Evolutionary conservation across 768 basidiomycete species (phyloP).

Genomic region (Rubroboletus pulcherrimus): DNA sequence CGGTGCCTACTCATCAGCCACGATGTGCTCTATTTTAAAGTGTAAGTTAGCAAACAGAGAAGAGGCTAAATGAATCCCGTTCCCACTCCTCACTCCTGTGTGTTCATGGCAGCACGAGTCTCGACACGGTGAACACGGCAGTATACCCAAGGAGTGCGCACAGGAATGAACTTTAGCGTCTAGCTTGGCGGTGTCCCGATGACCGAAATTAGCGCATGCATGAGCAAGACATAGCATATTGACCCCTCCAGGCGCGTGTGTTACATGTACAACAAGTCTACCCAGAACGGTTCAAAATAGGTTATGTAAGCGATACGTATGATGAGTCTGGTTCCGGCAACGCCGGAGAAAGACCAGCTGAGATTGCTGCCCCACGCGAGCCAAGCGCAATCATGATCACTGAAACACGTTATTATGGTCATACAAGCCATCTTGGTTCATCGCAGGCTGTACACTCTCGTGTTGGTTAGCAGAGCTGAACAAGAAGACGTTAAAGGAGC

Average conservation of each 20-base stretch:
- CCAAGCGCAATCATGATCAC: conserved; percentile 9
- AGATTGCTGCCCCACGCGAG: background rate
- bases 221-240: conserved; percentile 14
- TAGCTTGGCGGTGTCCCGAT: background rate
- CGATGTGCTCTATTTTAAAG: conserved; percentile 6
- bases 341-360: background rate
- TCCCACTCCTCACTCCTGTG: conserved; percentile 5
- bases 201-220: conserved; percentile 22
- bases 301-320: background rate
- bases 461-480: conserved; percentile 6
- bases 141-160: conserved; percentile 4
- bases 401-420: conserved; percentile 9
- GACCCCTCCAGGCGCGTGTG: conserved; percentile 1
- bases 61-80: conserved; percentile 9
- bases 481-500: conserved; percentile 3
- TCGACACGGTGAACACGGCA: conserved; percentile 1
- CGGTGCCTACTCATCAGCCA: background rate
- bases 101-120: background rate
- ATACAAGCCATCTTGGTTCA: conserved; percentile 6
- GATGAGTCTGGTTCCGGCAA: background rate
- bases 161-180: conserved; percentile 9
- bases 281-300: background rate
- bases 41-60: conserved; percentile 18
- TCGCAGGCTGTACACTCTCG: conserved; percentile 9
- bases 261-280: background rate